A percentile compares a stretch with the other conserved stretches of the same genome.
phyloP scores from a whole-genome alignment of 805 yeast genomes.

The Candida gorgasii region DNA sequence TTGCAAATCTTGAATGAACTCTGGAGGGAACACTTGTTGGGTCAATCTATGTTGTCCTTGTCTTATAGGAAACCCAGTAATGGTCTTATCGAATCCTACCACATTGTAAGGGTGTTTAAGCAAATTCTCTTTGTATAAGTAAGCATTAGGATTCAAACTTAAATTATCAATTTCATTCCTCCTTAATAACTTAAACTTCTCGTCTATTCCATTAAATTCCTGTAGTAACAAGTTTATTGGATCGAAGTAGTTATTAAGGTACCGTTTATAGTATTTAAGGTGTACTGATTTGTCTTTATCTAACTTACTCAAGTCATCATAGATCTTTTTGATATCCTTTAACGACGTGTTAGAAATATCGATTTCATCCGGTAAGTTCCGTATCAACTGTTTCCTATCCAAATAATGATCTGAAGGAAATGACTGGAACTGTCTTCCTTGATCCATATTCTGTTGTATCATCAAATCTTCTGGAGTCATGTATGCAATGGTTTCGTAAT shows the following conservation, averaged over 20 bases:
- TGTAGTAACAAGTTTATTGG: slow-evolving; percentile 29
- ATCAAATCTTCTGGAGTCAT: slow-evolving; percentile 40
- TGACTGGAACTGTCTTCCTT: slow-evolving; percentile 35
- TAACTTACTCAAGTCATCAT: slow-evolving; percentile 29
- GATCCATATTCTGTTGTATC: slow-evolving; percentile 36
- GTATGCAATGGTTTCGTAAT: slow-evolving; percentile 31
- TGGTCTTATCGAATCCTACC: slow-evolving; percentile 40
- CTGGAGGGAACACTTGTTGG: slow-evolving; percentile 33
- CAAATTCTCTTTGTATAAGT: slow-evolving; percentile 28
- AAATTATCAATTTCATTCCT: slow-evolving; percentile 32
- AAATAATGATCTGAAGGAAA: slow-evolving; percentile 35
- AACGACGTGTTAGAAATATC: slow-evolving; percentile 32
- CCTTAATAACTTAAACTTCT: slow-evolving; percentile 38
- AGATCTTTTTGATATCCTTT: slow-evolving; percentile 31
- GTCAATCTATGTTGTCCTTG: slow-evolving; percentile 21
- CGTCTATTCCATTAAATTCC: slow-evolving; percentile 36
- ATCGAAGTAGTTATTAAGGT: slow-evolving; percentile 33
- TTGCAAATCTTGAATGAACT: slow-evolving; percentile 38
- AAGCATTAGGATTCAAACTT: slow-evolving; percentile 29
- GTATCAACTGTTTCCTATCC: slow-evolving; percentile 31
- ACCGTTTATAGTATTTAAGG: slow-evolving; percentile 35
- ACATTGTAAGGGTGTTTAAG: slow-evolving; percentile 39
- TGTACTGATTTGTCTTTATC: slow-evolving; percentile 41
- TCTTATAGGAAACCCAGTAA: slow-evolving; percentile 40
- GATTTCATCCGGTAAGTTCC: slow-evolving; percentile 36